phyloP scores from a whole-genome alignment of 106 monocot species.

The Triglochin maritima region DNA sequence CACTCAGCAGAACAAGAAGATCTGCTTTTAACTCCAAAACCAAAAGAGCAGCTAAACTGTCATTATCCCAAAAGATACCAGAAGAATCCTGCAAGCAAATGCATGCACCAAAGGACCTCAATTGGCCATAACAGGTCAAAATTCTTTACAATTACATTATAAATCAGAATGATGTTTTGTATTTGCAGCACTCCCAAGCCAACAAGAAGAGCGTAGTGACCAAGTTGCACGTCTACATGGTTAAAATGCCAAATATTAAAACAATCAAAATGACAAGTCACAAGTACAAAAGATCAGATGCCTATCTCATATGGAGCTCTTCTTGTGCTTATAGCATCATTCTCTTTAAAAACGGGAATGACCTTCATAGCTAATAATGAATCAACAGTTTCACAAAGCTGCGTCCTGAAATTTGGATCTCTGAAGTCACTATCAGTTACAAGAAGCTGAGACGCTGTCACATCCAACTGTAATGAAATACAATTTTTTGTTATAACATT shows the following conservation, averaged over 20 bases:
- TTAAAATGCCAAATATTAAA: neutral
- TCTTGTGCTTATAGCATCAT: constrained; percentile 95
- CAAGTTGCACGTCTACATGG: too few relatives aligned
- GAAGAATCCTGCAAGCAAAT: constrained; percentile 62
- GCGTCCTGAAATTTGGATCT: constrained; percentile 59
- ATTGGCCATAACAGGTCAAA: neutral
- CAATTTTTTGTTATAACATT: neutral
- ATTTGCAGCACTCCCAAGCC: neutral
- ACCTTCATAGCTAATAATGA: constrained; percentile 59
- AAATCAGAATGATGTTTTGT: neutral
- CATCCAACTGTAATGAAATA: constrained; percentile 61
- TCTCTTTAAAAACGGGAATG: constrained; percentile 90
- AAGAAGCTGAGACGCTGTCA: constrained; percentile 76
- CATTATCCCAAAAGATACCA: constrained; percentile 99
- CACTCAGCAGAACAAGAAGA: constrained; percentile 90
- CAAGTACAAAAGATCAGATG: neutral
- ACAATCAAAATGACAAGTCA: neutral
- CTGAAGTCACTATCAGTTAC: constrained; percentile 93
- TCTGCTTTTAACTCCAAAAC: constrained; percentile 88
- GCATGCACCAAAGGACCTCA: neutral
- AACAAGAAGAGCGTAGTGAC: neutral
- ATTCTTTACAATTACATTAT: too few relatives aligned
- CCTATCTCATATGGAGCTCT: constrained; percentile 86
- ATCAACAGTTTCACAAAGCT: constrained; percentile 74
- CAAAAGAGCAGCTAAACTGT: constrained; percentile 83